phyloP scores from a whole-genome alignment of 1,139 yeast species.

The Diutina neorugosa region DNA sequence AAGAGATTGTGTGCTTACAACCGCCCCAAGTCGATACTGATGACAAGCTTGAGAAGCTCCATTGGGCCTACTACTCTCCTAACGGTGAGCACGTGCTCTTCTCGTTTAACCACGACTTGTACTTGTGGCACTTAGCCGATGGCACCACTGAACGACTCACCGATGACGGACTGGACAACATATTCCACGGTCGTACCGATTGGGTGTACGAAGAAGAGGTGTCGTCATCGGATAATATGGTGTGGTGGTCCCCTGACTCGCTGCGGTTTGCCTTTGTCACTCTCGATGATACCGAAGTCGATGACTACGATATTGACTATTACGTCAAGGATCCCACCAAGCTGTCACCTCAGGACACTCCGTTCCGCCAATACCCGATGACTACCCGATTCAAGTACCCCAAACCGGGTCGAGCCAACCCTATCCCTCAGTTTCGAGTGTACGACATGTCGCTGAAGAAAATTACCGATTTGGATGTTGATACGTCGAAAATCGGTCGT shows the following conservation, averaged over 20 bases:
- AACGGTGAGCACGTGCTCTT: conserved; percentile 52
- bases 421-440: conserved; percentile 38
- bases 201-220: conserved; percentile 98
- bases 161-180: conserved; percentile 46
- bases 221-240: conserved; percentile 43
- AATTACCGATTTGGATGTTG: conserved; percentile 11
- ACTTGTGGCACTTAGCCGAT: conserved; percentile 25
- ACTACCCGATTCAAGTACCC: conserved; percentile 57
- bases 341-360: conserved; percentile 15
- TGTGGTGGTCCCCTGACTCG: conserved; percentile 88
- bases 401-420: conserved; percentile 74
- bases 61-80: conserved; percentile 70
- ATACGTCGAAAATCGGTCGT: conserved; percentile 21
- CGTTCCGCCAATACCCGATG: conserved; percentile 44
- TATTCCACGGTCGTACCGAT: conserved; percentile 85
- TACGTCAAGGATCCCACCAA: conserved; percentile 32
- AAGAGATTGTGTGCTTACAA: conserved; percentile 29
- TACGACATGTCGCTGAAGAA: conserved; percentile 23
- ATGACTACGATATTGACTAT: conserved; percentile 49
- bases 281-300: conserved; percentile 64
- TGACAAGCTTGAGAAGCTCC: conserved; percentile 18
- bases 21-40: conserved; percentile 9
- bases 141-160: conserved; percentile 38
- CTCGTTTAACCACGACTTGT: conserved; percentile 55
- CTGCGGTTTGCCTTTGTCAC: conserved; percentile 48